Conservation (phyloP, 2,329 filamentous ascomycete species). For the Pleoardoris graminearum region DNA sequence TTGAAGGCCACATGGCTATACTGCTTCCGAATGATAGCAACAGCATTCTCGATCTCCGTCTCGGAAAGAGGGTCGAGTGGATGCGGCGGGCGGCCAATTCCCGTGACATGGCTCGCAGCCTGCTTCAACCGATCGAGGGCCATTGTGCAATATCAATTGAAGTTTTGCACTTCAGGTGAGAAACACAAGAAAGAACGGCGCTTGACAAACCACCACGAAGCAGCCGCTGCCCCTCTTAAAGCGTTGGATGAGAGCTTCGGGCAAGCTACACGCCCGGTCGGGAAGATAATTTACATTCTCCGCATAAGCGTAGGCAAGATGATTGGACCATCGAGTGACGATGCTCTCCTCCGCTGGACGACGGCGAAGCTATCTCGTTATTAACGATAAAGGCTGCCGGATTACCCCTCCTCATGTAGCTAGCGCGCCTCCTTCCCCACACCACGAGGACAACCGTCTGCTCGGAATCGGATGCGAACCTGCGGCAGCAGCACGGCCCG, state of each 20-base stretch:
- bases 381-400: slow-evolving; percentile 2
- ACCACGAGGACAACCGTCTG: background rate
- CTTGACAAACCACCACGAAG: too few species aligned
- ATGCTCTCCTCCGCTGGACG: background rate
- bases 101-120: slow-evolving; percentile 64
- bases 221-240: slow-evolving; percentile 20
- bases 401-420: background rate
- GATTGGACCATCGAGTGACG: background rate
- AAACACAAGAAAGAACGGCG: slow-evolving; percentile 8
- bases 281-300: background rate
- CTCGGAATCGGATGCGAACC: background rate
- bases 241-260: slow-evolving; percentile 13
- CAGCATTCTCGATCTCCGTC: slow-evolving; percentile 72
- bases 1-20: slow-evolving; percentile 80
- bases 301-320: slow-evolving; percentile 3
- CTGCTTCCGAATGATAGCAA: slow-evolving; percentile 68
- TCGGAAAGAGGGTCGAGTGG: slow-evolving; percentile 77
- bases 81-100: slow-evolving; percentile 60
- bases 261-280: slow-evolving; percentile 10
- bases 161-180: slow-evolving; percentile 3
- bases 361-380: slow-evolving; percentile 8
- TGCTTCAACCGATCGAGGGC: slow-evolving; percentile 67
- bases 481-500: background rate
- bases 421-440: background rate
- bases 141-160: slow-evolving; percentile 47